phyloP scores from a whole-genome alignment of 73 alveolate species.

The Stentor coeruleus region DNA sequence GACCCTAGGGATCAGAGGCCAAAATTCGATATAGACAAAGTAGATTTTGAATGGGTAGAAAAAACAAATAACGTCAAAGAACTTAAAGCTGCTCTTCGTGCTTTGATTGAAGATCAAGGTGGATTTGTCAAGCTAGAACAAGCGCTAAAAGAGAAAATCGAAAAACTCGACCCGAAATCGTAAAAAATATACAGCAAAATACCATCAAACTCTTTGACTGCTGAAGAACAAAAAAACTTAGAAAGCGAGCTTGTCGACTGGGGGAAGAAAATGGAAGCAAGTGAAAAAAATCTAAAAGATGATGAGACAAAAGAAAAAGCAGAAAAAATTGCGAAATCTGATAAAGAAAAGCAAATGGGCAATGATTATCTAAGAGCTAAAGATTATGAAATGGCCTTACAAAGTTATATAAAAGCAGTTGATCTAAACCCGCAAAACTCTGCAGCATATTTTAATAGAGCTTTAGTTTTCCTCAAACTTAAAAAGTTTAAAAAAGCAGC shows the following conservation, averaged over 20 bases:
- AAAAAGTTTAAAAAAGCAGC: slow-evolving; percentile 35
- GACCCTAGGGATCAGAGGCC: slow-evolving; percentile 36
- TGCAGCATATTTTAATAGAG: slow-evolving; percentile 39
- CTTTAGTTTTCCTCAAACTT: slow-evolving; percentile 36
- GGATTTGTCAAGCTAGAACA: slow-evolving; percentile 48
- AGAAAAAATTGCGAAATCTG: neutral
- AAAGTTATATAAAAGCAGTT: slow-evolving; percentile 66
- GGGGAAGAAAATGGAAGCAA: neutral
- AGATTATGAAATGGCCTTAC: slow-evolving; percentile 60
- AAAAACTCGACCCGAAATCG: slow-evolving; percentile 42
- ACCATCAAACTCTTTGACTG: neutral
- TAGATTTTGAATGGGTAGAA: slow-evolving; percentile 59
- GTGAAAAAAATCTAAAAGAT: neutral
- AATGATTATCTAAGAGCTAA: slow-evolving; percentile 68
- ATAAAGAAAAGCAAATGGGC: slow-evolving; percentile 80
- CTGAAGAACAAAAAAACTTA: neutral
- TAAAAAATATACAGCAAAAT: neutral
- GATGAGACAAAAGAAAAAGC: neutral
- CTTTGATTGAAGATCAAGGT: slow-evolving; percentile 47
- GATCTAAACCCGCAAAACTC: slow-evolving; percentile 36
- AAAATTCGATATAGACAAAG: slow-evolving; percentile 39
- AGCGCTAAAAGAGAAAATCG: slow-evolving; percentile 45
- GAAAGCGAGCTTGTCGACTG: neutral
- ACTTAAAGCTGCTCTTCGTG: slow-evolving; percentile 50
- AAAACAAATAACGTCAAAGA: slow-evolving; percentile 44